phyloP scores from a whole-genome alignment of 768 basidiomycete species.

The Mrakia gelida region DNA sequence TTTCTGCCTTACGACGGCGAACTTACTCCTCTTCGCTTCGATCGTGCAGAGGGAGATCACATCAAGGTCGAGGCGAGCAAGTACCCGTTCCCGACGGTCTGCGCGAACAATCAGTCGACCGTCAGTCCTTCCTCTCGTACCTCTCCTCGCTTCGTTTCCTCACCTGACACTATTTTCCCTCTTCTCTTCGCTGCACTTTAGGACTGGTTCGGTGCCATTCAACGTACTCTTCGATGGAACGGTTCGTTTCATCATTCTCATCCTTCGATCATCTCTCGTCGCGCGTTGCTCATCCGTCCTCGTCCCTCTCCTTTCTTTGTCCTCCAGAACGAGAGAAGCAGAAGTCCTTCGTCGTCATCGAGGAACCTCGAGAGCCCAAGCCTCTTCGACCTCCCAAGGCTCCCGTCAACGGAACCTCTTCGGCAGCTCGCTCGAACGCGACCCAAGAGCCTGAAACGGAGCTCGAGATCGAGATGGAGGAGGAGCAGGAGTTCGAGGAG shows the following conservation, averaged over 20 bases:
- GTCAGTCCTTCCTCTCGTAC: neutral
- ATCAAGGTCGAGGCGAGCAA: slow-evolving; percentile 96
- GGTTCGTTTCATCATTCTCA: neutral
- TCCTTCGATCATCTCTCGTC: too few species aligned
- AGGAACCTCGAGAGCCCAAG: slow-evolving; percentile 59
- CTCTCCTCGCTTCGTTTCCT: neutral
- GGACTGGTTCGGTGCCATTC: slow-evolving; percentile 98
- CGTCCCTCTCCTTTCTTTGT: neutral
- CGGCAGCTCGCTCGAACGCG: neutral
- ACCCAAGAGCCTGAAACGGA: slow-evolving; percentile 15
- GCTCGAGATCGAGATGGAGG: slow-evolving; percentile 50
- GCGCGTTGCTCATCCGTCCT: too few species aligned
- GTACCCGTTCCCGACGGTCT: slow-evolving; percentile 98
- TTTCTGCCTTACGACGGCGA: neutral
- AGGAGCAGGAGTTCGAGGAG: slow-evolving; percentile 41
- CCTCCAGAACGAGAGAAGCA: slow-evolving; percentile 63
- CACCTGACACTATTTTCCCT: neutral
- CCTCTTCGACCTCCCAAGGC: slow-evolving; percentile 22
- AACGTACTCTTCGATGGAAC: slow-evolving; percentile 97
- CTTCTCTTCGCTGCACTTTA: neutral
- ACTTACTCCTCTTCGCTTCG: neutral
- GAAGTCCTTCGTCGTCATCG: slow-evolving; percentile 97
- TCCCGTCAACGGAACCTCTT: neutral
- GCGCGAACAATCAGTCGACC: slow-evolving; percentile 92
- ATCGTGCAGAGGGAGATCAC: slow-evolving; percentile 86